A percentile compares a stretch with the other conserved stretches of the same genome.
Conservation (phyloP, 768 basidiomycete species). For the Tylopilus plumbeoviolaceoides region DNA sequence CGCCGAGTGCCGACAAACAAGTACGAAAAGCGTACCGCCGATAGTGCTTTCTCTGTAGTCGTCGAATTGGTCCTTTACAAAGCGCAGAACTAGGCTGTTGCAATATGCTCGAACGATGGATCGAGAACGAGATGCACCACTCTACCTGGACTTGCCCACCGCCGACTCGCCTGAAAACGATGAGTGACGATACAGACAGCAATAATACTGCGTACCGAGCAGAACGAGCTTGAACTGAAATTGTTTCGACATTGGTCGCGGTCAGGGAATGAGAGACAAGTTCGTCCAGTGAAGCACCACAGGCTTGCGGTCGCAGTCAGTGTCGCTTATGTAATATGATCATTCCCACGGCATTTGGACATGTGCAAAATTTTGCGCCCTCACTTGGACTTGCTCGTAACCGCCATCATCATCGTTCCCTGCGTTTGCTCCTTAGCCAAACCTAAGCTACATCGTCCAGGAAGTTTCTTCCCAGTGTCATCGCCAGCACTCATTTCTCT, state of each 20-base stretch:
- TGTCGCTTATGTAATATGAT: conserved; percentile 22
- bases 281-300: conserved; percentile 1
- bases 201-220: conserved; percentile 54
- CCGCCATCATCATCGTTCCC: conserved; percentile 37
- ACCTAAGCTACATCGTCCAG: conserved; percentile 24
- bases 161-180: conserved; percentile 80
- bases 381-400: conserved; percentile 21
- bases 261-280: conserved; percentile 16
- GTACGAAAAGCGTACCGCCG: conserved; percentile 51
- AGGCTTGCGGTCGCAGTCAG: conserved; percentile 10
- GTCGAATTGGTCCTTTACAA: conserved; percentile 95
- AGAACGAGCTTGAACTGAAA: conserved; percentile 96
- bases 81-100: conserved; percentile 83
- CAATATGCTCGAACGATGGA: conserved; percentile 23
- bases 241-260: conserved; percentile 78
- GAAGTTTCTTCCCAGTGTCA: conserved; percentile 21
- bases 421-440: conserved; percentile 20
- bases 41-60: conserved; percentile 95
- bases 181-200: conserved; percentile 5
- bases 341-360: conserved; percentile 23
- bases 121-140: conserved; percentile 5
- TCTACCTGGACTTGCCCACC: conserved; percentile 92
- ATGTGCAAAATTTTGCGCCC: conserved; percentile 34
- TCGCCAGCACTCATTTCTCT: conserved; percentile 16
- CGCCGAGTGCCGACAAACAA: not conserved